Evolutionary conservation across 192 early-diverging fungal genomes (phyloP).

Genomic region (Coemansia sp.): DNA sequence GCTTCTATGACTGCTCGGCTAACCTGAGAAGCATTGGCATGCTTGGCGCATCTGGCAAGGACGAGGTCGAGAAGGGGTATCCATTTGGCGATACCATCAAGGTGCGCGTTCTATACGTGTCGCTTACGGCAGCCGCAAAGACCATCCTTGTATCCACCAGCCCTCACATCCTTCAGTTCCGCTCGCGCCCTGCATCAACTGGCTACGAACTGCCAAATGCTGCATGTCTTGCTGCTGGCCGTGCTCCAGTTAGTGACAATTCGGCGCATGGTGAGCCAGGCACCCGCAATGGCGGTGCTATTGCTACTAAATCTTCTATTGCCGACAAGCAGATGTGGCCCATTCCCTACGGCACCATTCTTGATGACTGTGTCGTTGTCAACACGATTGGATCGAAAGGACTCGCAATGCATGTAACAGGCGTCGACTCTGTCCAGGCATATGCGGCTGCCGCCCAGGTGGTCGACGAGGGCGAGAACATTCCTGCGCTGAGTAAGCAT

Average conservation of each 20-base stretch:
- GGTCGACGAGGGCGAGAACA: conserved; percentile 62
- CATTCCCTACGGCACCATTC: conserved; percentile 70
- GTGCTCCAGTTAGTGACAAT: neutral
- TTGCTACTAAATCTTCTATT: conserved; percentile 10
- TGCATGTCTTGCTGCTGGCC: conserved; percentile 21
- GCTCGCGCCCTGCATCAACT: conserved; percentile 37
- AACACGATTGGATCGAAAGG: conserved; percentile 65
- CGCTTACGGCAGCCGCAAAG: conserved; percentile 64
- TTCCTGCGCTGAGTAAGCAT: conserved; percentile 51
- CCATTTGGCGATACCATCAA: conserved; percentile 62
- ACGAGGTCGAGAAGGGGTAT: conserved; percentile 59
- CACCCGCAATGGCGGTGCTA: conserved; percentile 9
- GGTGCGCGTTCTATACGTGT: conserved; percentile 75
- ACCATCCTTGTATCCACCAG: conserved; percentile 59
- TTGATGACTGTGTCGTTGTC: conserved; percentile 64
- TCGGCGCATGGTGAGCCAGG: conserved; percentile 1
- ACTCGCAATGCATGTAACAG: conserved; percentile 60
- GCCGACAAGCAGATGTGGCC: conserved; percentile 52
- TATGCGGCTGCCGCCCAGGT: conserved; percentile 62
- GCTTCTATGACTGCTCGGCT: conserved; percentile 73
- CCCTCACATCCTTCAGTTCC: conserved; percentile 60
- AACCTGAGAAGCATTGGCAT: conserved; percentile 56
- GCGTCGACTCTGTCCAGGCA: conserved; percentile 14
- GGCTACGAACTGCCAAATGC: conserved; percentile 42
- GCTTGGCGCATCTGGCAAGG: conserved; percentile 55